Base-by-base conservation (phyloP, 257 asterid genomes). In the Scutellaria barbata region DNA sequence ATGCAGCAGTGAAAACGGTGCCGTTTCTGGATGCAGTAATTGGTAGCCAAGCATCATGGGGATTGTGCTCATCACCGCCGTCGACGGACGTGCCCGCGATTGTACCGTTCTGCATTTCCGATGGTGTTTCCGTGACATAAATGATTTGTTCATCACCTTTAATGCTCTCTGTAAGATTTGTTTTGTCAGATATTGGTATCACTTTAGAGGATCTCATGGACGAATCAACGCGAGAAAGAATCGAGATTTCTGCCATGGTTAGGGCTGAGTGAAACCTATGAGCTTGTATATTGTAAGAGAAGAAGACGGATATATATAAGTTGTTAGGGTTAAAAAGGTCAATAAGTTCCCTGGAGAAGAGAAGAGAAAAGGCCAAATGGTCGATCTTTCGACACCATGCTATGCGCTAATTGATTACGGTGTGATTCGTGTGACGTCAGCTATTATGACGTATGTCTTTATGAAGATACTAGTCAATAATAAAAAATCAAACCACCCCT, bases 1-100 rank as follows among this genome's bases (percentile, higher is more conserved):
- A 63, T 37, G 87, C 55, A 0, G 80, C 84, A 0, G 81, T 77
- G 42, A 75, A 81, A 25, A 63, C 40, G 69, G 55, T 82, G 4
- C 96, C 96, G 9, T 77, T 80, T 82, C 88, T 81, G 0, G 86
- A 84, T 70, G 83, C 88, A 0, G 96, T 86, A 5, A 88, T 75
- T 37, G 95, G 92, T 7, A 85, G 82, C 83, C 83, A 86, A 1
- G 74, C 75, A 7, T 87, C 91, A 5, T 16, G 58, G 0, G 69
- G 73, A 18, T 61, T 64, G 6, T n/a, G 54, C 74, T 78, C 74
- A 4, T 22, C 68, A 8, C 64, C 72, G 45, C 53, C 67, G 16
- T 6, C 40, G 5, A 51, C 33, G 9, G 68, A n/a, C 56, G 20
- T 40, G 50, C 7, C 10, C 1, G 12, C 43, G 3, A 54, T 5